Conservation (phyloP, 192 early-diverging fungal genomes). For the Umbelopsis sp. region DNA sequence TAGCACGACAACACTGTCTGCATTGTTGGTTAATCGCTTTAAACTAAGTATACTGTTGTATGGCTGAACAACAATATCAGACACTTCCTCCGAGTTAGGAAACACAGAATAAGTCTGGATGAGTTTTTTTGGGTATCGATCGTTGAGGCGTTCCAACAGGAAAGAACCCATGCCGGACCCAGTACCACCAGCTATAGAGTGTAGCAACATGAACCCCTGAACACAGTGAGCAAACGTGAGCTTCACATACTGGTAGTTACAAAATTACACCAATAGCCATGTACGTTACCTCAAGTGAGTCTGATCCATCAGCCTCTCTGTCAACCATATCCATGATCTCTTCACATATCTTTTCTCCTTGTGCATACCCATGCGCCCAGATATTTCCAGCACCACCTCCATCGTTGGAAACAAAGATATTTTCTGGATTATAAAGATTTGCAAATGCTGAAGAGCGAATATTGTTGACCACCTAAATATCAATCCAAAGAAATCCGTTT, state of each 20-base stretch:
- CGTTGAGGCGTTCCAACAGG: constrained; percentile 88
- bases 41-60: constrained; percentile 95
- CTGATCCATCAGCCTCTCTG: constrained; percentile 93
- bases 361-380: constrained; percentile 90
- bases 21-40: constrained; percentile 88
- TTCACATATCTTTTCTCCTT: constrained; percentile 86
- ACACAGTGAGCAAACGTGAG: not conserved
- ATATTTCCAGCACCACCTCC: constrained; percentile 98
- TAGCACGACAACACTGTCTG: constrained; percentile 96
- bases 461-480: constrained; percentile 81
- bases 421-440: constrained; percentile 97
- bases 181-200: constrained; percentile 98
- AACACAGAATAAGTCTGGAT: constrained; percentile 98
- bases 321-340: constrained; percentile 97
- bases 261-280: not conserved
- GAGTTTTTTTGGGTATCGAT: constrained; percentile 96
- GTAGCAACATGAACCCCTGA: constrained; percentile 92
- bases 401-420: constrained; percentile 89
- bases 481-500: not conserved
- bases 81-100: constrained; percentile 91
- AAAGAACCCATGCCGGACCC: constrained; percentile 97
- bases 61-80: constrained; percentile 97
- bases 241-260: not conserved
- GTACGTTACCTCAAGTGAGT: constrained; percentile 78
- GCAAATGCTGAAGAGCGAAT: constrained; percentile 85